Evolutionary conservation across 768 basidiomycete species (phyloP), one percentile per base, ranked within the genome.

Genomic region (Suillus paluster): DNA sequence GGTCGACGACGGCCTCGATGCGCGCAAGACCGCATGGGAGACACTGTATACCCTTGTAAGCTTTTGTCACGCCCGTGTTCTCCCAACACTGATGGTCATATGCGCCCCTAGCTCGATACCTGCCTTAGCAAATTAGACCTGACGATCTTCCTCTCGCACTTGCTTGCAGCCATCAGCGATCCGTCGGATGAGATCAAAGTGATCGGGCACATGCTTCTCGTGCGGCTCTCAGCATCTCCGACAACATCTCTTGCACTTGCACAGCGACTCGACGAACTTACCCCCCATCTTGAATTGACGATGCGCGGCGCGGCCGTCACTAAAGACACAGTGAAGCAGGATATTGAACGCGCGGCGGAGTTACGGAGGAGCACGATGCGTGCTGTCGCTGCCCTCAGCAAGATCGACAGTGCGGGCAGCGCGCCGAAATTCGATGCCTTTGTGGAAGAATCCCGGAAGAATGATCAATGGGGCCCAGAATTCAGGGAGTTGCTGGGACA

Each of bases 121-220:
- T 98, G 94, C 73, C 83, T 98, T 60, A 81, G 84, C 62, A 92
- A 91, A 71, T 84, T 99, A 53, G 96, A 97, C 70, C 80, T 97
- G 21, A 87, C 92, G 64, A 87, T 90, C 48, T 95, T 97, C 81
- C 82, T 98, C 25, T 83, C 81, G 25, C 85, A 88, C 50, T 90
- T 98, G 50, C 82, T 97, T 55, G 84, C 86, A 1, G 96, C 94
- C 1, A 85, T 99, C 14, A 80, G 83, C 2, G 97, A 99, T 73
- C 89, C 91, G 59, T 92, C 92, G 5, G 95, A 99, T 73, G 97
- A 99, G 73, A 93, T 99, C 81, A 98, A 98, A 76, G 94, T 98
- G 50, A 86, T 98, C 62, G 95, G 90, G 57, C 94, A 97, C 75
- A 93, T 99, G 86, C 91, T 97, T 80, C 84, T 99, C 42, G 93